phyloP scores from a whole-genome alignment of 768 basidiomycete genomes.

The Leccinum barrowsii region DNA sequence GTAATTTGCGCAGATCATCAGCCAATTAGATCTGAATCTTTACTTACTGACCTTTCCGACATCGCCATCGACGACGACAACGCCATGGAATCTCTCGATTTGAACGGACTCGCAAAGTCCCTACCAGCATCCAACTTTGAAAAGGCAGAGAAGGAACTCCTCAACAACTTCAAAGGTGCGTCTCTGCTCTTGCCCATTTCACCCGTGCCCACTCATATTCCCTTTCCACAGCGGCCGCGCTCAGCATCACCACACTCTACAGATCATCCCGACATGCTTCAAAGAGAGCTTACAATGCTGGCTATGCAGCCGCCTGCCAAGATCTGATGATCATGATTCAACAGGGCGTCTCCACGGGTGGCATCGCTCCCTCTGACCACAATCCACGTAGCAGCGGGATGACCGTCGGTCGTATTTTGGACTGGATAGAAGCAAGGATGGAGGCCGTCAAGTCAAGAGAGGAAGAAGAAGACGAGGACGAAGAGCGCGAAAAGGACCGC shows the following conservation, averaged over 20 bases:
- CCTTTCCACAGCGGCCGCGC: slow-evolving; percentile 59
- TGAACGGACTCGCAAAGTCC: slow-evolving; percentile 74
- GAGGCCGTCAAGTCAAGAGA: slow-evolving; percentile 72
- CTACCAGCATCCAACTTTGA: slow-evolving; percentile 65
- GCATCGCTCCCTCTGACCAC: slow-evolving; percentile 38
- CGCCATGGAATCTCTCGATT: slow-evolving; percentile 66
- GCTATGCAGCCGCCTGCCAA: slow-evolving; percentile 76
- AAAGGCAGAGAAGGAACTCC: slow-evolving; percentile 76
- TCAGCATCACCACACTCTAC: slow-evolving; percentile 83
- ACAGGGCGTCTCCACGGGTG: slow-evolving; percentile 69
- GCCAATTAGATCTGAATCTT: neutral
- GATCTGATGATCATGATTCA: slow-evolving; percentile 81
- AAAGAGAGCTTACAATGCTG: slow-evolving; percentile 77
- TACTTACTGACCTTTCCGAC: neutral
- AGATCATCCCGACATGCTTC: slow-evolving; percentile 74
- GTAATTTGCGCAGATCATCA: neutral
- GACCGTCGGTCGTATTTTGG: slow-evolving; percentile 78
- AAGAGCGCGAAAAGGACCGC: slow-evolving; percentile 58
- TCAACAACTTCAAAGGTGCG: slow-evolving; percentile 78
- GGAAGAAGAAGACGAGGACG: slow-evolving; percentile 82
- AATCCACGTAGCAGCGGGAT: slow-evolving; percentile 54
- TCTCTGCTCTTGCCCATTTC: neutral
- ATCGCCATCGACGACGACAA: slow-evolving; percentile 24
- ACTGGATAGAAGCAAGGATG: slow-evolving; percentile 79
- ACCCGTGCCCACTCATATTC: slow-evolving; percentile 19